Evolutionary conservation across 2,329 filamentous ascomycete genomes (phyloP).

Genomic region (Penicillium sp.): DNA sequence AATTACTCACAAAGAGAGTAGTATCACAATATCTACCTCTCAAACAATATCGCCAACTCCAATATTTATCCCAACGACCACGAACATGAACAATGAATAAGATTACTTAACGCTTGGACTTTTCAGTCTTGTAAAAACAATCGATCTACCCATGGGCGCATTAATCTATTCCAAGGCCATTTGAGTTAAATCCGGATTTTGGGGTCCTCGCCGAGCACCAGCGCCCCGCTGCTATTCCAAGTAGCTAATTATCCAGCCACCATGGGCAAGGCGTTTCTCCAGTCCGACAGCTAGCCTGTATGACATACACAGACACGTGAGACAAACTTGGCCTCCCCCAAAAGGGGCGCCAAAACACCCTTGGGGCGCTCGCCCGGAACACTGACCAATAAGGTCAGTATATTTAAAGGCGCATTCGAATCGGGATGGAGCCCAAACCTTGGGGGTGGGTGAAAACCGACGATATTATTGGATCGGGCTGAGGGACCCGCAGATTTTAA

Average conservation of each 20-base stretch:
- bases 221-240: neutral
- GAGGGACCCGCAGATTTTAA: neutral
- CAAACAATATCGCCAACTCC: no score
- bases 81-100: no score
- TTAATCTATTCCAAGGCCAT: neutral
- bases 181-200: neutral
- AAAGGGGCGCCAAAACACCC: neutral
- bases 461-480: neutral
- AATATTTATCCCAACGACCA: no score
- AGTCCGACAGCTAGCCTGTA: neutral
- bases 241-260: neutral
- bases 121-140: neutral
- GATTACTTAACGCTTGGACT: no score
- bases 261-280: neutral
- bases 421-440: neutral
- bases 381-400: neutral
- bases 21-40: no score
- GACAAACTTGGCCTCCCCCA: neutral
- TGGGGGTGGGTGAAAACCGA: neutral
- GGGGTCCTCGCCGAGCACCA: neutral
- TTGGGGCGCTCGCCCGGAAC: neutral
- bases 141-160: neutral
- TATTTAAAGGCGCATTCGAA: neutral
- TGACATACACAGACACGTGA: neutral
- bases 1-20: no score